Evolutionary conservation across 2,329 filamentous ascomycete genomes (phyloP).

Genomic region (Fusarium fujikuroi): DNA sequence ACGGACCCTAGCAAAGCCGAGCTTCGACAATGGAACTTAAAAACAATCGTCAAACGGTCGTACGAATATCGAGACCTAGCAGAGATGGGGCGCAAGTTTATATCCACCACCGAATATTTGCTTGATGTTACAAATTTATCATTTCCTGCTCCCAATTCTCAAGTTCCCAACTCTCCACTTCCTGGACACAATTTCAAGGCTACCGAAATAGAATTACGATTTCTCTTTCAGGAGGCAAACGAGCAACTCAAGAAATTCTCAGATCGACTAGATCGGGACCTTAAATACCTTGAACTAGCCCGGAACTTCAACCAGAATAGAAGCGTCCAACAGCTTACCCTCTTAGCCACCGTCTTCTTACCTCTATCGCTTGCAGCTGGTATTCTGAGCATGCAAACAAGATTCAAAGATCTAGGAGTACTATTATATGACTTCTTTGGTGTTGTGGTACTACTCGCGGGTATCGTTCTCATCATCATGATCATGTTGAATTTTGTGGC

Average conservation of each 20-base stretch:
- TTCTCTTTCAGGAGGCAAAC: too few relatives aligned
- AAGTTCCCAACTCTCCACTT: too few relatives aligned
- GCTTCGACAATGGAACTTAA: too few relatives aligned
- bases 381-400: neutral
- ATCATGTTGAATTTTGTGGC: accelerated
- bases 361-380: accelerated
- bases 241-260: neutral
- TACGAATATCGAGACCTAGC: too few relatives aligned
- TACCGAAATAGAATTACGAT: too few relatives aligned
- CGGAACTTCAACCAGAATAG: accelerated
- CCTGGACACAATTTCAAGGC: too few relatives aligned
- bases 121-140: too few relatives aligned
- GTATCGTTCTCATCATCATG: neutral
- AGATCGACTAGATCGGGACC: accelerated
- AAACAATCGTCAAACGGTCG: too few relatives aligned
- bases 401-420: accelerated
- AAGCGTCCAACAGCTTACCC: accelerated
- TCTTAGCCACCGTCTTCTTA: accelerated
- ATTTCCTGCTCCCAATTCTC: too few relatives aligned
- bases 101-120: too few relatives aligned
- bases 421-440: neutral
- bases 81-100: too few relatives aligned
- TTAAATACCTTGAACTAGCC: accelerated
- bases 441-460: neutral
- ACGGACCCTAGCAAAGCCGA: too few relatives aligned